phyloP scores from a whole-genome alignment of 2,329 filamentous ascomycete genomes.

The Botrytis medusae region DNA sequence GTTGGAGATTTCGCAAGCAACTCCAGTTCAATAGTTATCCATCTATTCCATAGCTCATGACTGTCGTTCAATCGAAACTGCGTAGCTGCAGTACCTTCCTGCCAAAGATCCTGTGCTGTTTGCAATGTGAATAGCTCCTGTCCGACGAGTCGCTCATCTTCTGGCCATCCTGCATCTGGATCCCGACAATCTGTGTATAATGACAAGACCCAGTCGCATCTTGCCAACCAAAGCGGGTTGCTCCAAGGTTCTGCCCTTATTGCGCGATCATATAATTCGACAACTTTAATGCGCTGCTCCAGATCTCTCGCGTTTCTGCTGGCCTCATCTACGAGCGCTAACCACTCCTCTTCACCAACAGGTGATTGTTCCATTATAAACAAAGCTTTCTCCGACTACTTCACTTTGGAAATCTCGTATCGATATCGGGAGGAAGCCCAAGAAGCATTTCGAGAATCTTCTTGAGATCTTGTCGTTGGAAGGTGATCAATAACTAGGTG shows the following conservation, averaged over 20 bases:
- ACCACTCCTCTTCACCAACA: slow-evolving; percentile 74
- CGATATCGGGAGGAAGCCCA: slow-evolving; percentile 20
- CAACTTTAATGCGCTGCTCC: slow-evolving; percentile 65
- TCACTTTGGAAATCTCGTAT: slow-evolving; percentile 23
- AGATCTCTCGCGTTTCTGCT: slow-evolving; percentile 58
- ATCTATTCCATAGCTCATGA: slow-evolving; percentile 76
- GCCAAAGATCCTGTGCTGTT: slow-evolving; percentile 66
- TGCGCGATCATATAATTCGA: slow-evolving; percentile 72
- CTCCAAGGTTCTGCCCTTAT: slow-evolving; percentile 71
- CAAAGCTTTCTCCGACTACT: slow-evolving; percentile 20
- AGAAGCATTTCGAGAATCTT: slow-evolving; percentile 23
- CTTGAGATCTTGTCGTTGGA: slow-evolving; percentile 4
- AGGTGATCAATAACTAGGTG: background rate
- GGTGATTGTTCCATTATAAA: slow-evolving; percentile 51
- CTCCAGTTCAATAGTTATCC: slow-evolving; percentile 69
- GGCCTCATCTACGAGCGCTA: slow-evolving; percentile 74
- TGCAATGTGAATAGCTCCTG: slow-evolving; percentile 71
- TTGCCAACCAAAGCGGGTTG: slow-evolving; percentile 71
- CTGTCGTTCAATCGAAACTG: slow-evolving; percentile 75
- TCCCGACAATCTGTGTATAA: slow-evolving; percentile 66
- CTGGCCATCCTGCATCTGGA: slow-evolving; percentile 55
- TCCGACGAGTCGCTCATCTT: slow-evolving; percentile 68
- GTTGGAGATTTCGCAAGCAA: slow-evolving; percentile 59
- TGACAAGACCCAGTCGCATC: slow-evolving; percentile 75
- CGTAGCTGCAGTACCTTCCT: slow-evolving; percentile 68